These are phyloP conservation scores for Cadophora malorum DNA, from an alignment of 2,329 filamentous ascomycete genomes.

Conservation along the genomic window DNA sequence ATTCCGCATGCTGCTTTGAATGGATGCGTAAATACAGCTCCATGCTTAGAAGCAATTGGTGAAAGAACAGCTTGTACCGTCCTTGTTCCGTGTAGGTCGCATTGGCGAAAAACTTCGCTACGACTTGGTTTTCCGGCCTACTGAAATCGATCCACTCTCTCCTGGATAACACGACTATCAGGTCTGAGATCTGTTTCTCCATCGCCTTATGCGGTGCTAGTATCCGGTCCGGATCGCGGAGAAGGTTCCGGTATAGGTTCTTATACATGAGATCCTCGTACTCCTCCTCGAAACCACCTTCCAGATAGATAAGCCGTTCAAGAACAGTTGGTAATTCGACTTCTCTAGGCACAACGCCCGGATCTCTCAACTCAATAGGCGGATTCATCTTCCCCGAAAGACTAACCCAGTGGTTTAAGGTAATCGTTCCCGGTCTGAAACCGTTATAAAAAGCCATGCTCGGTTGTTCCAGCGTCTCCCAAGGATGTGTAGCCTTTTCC, in stretches of 20 bases:
- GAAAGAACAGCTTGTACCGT: slow-evolving; percentile 70
- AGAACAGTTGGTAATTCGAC: slow-evolving; percentile 64
- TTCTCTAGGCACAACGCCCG: slow-evolving; percentile 64
- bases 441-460: slow-evolving; percentile 74
- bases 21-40: slow-evolving; percentile 76
- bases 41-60: slow-evolving; percentile 76
- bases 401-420: slow-evolving; percentile 72
- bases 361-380: slow-evolving; percentile 62
- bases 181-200: slow-evolving; percentile 74
- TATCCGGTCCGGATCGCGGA: slow-evolving; percentile 70
- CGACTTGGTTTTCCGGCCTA: slow-evolving; percentile 71
- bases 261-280: slow-evolving; percentile 64
- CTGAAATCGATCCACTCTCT: slow-evolving; percentile 78
- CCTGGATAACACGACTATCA: slow-evolving; percentile 73
- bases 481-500: slow-evolving; percentile 52
- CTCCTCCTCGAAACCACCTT: slow-evolving; percentile 61
- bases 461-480: slow-evolving; percentile 77
- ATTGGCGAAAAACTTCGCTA: slow-evolving; percentile 75
- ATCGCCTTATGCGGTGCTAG: slow-evolving; percentile 66
- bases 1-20: slow-evolving; percentile 64
- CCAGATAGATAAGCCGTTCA: slow-evolving; percentile 64
- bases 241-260: slow-evolving; percentile 70
- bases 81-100: slow-evolving; percentile 58
- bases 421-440: slow-evolving; percentile 70
- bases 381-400: slow-evolving; percentile 63